A percentile compares a stretch with the other conserved stretches of the same genome.
Evolutionary conservation across 176 grass and related monocot genomes (phyloP).

Genomic region (Cymbopogon citratus): DNA sequence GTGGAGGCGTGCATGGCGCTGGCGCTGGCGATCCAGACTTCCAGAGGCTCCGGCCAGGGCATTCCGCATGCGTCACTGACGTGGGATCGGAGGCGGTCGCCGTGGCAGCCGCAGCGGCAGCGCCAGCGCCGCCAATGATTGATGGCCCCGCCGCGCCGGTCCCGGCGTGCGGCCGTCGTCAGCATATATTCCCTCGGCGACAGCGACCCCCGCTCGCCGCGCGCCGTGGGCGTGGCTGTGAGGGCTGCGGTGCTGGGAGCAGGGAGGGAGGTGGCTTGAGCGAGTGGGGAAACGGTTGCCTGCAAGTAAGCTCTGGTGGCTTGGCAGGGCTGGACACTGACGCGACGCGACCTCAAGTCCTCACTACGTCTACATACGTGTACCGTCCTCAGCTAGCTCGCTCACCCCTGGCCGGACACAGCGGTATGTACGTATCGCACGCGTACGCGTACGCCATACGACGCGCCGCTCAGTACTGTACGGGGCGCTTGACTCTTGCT

Average conservation of each 20-base stretch:
- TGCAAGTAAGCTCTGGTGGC: conserved; percentile 52
- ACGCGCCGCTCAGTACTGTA: no score
- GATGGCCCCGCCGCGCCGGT: not conserved
- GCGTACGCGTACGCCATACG: no score
- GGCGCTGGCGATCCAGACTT: not conserved
- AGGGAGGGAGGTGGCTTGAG: conserved; percentile 39
- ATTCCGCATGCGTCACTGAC: not conserved
- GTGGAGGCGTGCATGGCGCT: no score
- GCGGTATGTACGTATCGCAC: no score
- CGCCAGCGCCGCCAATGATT: not conserved
- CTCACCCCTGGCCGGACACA: no score
- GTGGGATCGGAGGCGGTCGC: not conserved
- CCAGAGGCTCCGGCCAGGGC: not conserved
- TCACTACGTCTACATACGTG: no score
- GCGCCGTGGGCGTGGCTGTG: not conserved
- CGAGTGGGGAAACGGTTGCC: conserved; percentile 52
- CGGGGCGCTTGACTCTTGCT: no score
- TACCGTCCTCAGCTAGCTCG: no score
- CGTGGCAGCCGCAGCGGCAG: conserved; percentile 9
- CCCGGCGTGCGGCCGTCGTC: not conserved
- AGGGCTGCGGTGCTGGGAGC: no score
- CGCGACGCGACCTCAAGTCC: not conserved
- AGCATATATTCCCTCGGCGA: conserved; percentile 26
- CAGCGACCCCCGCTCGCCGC: conserved; percentile 5
- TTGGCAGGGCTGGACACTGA: conserved; percentile 26